A percentile compares a stretch with the other conserved stretches of the same genome.
These are phyloP conservation scores for Fraxinus sp. DNA, from an alignment of 305 asterid genomes.

Conservation along the genomic window DNA sequence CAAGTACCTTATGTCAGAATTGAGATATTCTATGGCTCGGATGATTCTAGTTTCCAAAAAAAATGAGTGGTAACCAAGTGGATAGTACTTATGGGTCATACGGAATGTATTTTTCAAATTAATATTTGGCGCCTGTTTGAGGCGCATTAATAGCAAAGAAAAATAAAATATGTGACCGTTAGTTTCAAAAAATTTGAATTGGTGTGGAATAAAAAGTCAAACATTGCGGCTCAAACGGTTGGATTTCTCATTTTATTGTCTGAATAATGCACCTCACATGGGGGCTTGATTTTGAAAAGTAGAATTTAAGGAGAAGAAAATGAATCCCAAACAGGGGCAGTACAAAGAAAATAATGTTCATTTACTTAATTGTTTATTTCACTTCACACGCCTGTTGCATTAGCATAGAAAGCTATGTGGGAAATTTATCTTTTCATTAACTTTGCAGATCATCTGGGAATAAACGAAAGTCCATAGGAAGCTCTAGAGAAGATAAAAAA, in stretches of 20 bases:
- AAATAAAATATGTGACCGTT: too few relatives aligned
- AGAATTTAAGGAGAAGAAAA: not conserved
- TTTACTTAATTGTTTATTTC: not conserved
- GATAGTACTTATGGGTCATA: not conserved
- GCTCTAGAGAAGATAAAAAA: not conserved
- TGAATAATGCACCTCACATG: too few relatives aligned
- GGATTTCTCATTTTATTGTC: too few relatives aligned
- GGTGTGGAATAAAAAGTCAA: too few relatives aligned
- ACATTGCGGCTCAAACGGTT: too few relatives aligned
- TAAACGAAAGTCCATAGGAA: not conserved
- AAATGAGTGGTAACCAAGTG: not conserved
- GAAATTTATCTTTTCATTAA: not conserved
- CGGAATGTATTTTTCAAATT: not conserved
- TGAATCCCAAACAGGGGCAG: not conserved
- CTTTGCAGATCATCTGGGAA: slow-evolving; percentile 1
- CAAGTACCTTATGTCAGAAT: not conserved
- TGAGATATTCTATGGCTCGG: not conserved
- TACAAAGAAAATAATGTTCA: not conserved
- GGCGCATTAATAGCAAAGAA: too few relatives aligned
- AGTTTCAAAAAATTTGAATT: too few relatives aligned
- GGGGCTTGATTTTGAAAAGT: not conserved
- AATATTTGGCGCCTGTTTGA: not conserved
- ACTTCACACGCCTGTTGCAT: not conserved
- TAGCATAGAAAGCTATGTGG: not conserved
- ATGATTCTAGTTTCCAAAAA: not conserved